Percentiles rank a stretch among this genome's conserved stretches.
Conservation (phyloP, 768 basidiomycete genomes). For the Hericium erinaceus region DNA sequence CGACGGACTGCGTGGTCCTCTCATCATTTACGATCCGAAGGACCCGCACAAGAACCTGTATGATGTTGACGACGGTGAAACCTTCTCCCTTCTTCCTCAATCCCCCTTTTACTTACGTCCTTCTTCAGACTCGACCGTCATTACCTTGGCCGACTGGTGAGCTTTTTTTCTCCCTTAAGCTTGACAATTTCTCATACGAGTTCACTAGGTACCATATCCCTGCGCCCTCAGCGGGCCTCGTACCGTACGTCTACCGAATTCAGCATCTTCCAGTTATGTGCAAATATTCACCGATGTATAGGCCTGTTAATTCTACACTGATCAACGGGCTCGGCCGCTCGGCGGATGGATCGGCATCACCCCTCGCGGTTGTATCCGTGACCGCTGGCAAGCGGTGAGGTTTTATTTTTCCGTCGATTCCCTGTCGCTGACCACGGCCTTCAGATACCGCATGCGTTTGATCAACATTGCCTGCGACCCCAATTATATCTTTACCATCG, state of each 20-base stretch:
- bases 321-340: conserved; percentile 39
- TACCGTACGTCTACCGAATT: neutral
- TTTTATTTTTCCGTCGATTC: neutral
- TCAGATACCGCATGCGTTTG: too few relatives aligned
- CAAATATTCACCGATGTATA: neutral
- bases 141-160: conserved; percentile 38
- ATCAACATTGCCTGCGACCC: too few relatives aligned
- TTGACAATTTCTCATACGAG: neutral
- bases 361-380: conserved; percentile 31
- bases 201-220: neutral
- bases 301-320: conserved; percentile 27
- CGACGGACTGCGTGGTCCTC: conserved; percentile 41
- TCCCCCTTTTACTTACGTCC: conserved; percentile 1
- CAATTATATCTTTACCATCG: too few relatives aligned
- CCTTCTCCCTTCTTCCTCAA: neutral
- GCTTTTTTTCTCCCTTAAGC: conserved; percentile 1
- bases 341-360: conserved; percentile 21
- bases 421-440: too few relatives aligned
- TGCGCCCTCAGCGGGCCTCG: neutral
- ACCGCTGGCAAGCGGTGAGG: conserved; percentile 28
- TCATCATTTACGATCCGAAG: conserved; percentile 28
- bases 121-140: conserved; percentile 29
- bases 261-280: neutral
- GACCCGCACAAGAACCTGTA: conserved; percentile 34
- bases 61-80: conserved; percentile 37